Percentiles rank a stretch among this genome's conserved stretches.
Evolutionary conservation across 2,329 filamentous ascomycete genomes (phyloP).

Genomic region (Ploettnerulaceae sp.): DNA sequence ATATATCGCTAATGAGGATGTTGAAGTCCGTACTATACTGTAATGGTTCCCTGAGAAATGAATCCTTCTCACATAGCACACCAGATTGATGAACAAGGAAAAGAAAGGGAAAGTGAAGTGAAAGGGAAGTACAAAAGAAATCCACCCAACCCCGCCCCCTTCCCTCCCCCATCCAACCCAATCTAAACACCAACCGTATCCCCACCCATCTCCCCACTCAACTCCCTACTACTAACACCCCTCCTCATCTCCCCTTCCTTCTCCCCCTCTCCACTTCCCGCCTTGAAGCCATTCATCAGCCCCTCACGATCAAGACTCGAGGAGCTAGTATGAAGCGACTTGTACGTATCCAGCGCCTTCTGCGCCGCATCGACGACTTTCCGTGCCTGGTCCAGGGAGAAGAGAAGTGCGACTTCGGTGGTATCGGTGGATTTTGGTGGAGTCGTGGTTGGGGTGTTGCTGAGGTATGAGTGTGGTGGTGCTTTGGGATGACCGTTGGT

Average conservation of each 20-base stretch:
- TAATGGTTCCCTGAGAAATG: background rate
- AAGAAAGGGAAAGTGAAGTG: conserved; percentile 7
- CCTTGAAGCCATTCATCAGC: background rate
- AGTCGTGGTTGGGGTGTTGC: background rate
- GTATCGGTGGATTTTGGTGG: too few species aligned
- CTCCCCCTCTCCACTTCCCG: background rate
- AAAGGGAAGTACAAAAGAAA: conserved; percentile 10
- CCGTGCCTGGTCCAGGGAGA: too few species aligned
- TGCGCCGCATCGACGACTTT: too few species aligned
- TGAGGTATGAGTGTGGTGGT: background rate
- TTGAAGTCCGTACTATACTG: too few species aligned
- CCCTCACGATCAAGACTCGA: background rate
- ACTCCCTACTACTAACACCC: conserved; percentile 45
- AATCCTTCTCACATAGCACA: background rate
- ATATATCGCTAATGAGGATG: too few species aligned
- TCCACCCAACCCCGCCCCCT: background rate
- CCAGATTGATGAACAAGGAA: conserved; percentile 1
- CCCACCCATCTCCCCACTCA: conserved; percentile 58
- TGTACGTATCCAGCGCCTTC: too few species aligned
- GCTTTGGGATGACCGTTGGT: background rate
- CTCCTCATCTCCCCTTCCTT: background rate
- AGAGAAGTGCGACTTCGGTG: too few species aligned
- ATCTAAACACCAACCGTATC: conserved; percentile 41
- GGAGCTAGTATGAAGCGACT: too few species aligned
- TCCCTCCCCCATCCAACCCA: conserved; percentile 3